phyloP scores from a whole-genome alignment of 371 early-diverging fungal genomes.

The Syncephalastrum racemosum region DNA sequence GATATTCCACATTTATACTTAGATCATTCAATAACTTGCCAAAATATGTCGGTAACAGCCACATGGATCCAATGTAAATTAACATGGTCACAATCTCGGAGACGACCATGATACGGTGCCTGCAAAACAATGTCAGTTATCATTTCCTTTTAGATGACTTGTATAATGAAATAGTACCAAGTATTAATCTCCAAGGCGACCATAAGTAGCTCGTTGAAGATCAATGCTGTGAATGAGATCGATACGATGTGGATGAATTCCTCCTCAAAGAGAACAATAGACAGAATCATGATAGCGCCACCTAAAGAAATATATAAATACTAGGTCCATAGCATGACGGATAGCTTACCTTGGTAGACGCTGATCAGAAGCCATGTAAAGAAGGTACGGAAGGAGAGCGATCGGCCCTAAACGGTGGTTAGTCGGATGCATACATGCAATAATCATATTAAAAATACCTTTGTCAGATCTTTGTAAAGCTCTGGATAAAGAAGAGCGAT shows the following conservation, averaged over 20 bases:
- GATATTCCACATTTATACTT: background rate
- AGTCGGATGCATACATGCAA: background rate
- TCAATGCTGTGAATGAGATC: constrained; percentile 95
- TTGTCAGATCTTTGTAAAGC: constrained; percentile 95
- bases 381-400: constrained; percentile 91
- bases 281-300: constrained; percentile 94
- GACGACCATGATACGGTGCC: constrained; percentile 84
- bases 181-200: constrained; percentile 93
- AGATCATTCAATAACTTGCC: constrained; percentile 50
- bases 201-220: constrained; percentile 99
- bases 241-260: constrained; percentile 97
- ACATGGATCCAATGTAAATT: constrained; percentile 88
- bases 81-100: constrained; percentile 80
- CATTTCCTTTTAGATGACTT: background rate
- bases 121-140: constrained; percentile 12
- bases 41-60: constrained; percentile 86
- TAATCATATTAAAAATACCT: constrained; percentile 38
- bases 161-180: constrained; percentile 51
- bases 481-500: constrained; percentile 96
- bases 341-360: constrained; percentile 87
- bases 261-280: constrained; percentile 91
- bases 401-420: constrained; percentile 65
- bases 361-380: constrained; percentile 94
- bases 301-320: constrained; percentile 33
- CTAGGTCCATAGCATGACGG: background rate